phyloP scores from a whole-genome alignment of 1,284 basidiomycete species.

The Paramarasmius palmivorus region DNA sequence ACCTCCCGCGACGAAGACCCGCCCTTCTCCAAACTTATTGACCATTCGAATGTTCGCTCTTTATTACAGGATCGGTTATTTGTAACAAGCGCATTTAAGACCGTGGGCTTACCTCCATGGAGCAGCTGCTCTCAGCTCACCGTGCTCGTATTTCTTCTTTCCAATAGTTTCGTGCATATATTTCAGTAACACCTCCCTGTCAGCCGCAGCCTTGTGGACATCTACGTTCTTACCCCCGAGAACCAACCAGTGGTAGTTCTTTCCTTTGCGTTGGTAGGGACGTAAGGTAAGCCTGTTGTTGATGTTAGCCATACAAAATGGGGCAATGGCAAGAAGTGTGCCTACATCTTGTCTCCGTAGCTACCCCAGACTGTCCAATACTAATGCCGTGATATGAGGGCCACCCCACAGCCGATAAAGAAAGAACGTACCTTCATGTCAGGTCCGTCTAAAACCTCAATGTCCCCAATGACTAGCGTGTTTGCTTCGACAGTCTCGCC shows the following conservation, averaged over 20 bases:
- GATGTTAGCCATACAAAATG: background rate
- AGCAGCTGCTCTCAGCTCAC: conserved; percentile 3
- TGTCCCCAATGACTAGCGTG: conserved; percentile 24
- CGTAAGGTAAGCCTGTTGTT: background rate
- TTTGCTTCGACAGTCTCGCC: conserved; percentile 28
- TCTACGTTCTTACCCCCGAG: conserved; percentile 30
- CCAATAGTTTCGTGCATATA: conserved; percentile 31
- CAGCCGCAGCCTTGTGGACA: conserved; percentile 24
- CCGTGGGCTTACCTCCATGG: conserved; percentile 5
- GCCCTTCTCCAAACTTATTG: conserved; percentile 7
- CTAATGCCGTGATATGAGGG: background rate
- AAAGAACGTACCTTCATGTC: background rate
- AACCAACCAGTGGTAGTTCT: background rate
- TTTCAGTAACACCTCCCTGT: conserved; percentile 29
- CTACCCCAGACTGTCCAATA: background rate
- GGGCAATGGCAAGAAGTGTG: background rate
- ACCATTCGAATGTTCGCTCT: conserved; percentile 13
- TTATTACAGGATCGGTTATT: background rate
- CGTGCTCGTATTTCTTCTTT: conserved; percentile 14
- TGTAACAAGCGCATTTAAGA: background rate
- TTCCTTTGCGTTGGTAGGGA: background rate
- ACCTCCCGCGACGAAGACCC: conserved; percentile 16
- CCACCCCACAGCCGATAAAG: background rate
- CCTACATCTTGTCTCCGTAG: background rate
- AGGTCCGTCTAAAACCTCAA: conserved; percentile 15